A percentile compares a stretch with the other conserved stretches of the same genome.
Conservation (phyloP, 1,284 basidiomycete species). For the Exobasidium rhododendri region DNA sequence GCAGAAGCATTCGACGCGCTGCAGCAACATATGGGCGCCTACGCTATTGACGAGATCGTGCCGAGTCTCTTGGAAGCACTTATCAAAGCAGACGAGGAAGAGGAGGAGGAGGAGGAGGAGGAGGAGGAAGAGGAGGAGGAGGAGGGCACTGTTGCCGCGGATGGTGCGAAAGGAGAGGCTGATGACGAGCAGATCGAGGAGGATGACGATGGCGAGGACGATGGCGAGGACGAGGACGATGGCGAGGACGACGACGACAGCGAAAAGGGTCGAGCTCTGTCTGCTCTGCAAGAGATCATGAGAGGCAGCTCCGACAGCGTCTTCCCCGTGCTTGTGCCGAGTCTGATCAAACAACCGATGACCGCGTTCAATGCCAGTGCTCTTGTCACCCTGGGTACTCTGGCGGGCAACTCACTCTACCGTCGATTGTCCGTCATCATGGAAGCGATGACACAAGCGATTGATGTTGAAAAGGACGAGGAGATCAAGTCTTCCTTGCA, state of each 20-base stretch:
- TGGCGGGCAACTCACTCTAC: conserved; percentile 85
- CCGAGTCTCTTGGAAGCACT: conserved; percentile 91
- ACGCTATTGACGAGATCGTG: conserved; percentile 93
- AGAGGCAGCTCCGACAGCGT: conserved; percentile 63
- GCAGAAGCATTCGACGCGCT: conserved; percentile 90
- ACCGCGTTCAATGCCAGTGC: conserved; percentile 94
- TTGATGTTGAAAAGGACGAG: conserved; percentile 41
- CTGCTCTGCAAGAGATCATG: conserved; percentile 79
- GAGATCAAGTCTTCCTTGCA: conserved; percentile 1
- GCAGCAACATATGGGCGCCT: conserved; percentile 82
- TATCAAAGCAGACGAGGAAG: conserved; percentile 54
- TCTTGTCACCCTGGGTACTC: conserved; percentile 81
- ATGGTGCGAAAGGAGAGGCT: not conserved
- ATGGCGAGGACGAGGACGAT: conserved; percentile 5
- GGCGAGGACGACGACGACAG: conserved; percentile 56
- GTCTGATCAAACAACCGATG: conserved; percentile 84
- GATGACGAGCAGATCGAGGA: conserved; percentile 2
- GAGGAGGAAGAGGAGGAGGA: conserved; percentile 2
- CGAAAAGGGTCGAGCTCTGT: conserved; percentile 86
- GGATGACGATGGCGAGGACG: conserved; percentile 32
- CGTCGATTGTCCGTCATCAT: conserved; percentile 40
- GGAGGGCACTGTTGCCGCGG: not conserved
- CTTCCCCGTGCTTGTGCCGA: conserved; percentile 96
- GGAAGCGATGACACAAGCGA: conserved; percentile 43
- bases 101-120: conserved; percentile 8